Percentiles rank a stretch among this genome's conserved stretches.
Conservation (phyloP, 1,139 yeast genomes). For the Debaryomycetaceae sp. region DNA sequence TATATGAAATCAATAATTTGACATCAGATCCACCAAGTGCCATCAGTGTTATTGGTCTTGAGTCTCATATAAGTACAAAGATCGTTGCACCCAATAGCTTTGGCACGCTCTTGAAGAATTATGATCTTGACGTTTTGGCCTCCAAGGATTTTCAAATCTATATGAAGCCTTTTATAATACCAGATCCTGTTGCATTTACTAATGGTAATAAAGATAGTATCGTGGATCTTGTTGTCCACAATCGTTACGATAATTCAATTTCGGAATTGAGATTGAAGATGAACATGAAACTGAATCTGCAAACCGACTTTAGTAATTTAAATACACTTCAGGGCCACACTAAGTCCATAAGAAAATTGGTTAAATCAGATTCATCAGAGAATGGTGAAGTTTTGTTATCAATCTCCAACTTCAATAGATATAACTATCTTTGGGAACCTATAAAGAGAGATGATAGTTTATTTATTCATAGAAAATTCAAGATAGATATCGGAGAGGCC, state of each 20-base stretch:
- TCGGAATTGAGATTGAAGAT: constrained; percentile 19
- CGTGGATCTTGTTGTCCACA: constrained; percentile 33
- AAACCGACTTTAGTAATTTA: constrained; percentile 15
- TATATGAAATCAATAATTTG: constrained; percentile 15
- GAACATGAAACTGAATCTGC: neutral
- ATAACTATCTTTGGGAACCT: constrained; percentile 67
- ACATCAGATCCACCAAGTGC: constrained; percentile 46
- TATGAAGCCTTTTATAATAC: constrained; percentile 5
- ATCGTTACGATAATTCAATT: constrained; percentile 35
- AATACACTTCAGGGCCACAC: constrained; percentile 79
- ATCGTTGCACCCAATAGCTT: neutral
- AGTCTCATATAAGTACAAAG: constrained; percentile 11
- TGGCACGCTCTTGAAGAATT: constrained; percentile 1
- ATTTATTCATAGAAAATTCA: constrained; percentile 35
- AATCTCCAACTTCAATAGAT: constrained; percentile 42
- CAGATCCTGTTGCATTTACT: constrained; percentile 24
- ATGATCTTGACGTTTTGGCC: constrained; percentile 2
- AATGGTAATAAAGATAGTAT: constrained; percentile 13
- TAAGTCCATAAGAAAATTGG: constrained; percentile 67
- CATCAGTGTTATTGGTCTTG: constrained; percentile 8
- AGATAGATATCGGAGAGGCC: constrained; percentile 20
- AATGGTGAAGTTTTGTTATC: constrained; percentile 32
- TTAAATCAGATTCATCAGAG: constrained; percentile 49
- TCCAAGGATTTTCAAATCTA: constrained; percentile 14
- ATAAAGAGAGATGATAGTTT: constrained; percentile 16